phyloP scores from a whole-genome alignment of 176 grass and related monocot species.

The Triticum timopheevii region DNA sequence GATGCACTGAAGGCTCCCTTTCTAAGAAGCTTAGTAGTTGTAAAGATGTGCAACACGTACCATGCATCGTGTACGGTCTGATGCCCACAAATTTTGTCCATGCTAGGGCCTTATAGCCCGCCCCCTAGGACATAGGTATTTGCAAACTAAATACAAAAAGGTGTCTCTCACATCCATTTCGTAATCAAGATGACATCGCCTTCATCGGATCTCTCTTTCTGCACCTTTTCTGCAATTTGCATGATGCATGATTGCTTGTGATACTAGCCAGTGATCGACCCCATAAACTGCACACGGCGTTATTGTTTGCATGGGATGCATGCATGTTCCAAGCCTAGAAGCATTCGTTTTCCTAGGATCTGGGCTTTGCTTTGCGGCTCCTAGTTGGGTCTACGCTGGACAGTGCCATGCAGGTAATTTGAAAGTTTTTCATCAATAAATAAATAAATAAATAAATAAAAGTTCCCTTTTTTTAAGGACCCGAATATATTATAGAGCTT shows the following conservation, averaged over 20 bases:
- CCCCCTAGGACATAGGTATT: not conserved
- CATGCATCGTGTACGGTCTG: no score
- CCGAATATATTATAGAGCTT: no score
- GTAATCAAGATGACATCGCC: not conserved
- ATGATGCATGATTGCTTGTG: conserved; percentile 30
- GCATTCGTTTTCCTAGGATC: conserved; percentile 23
- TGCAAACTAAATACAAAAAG: not conserved
- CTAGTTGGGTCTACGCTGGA: not conserved
- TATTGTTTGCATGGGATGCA: conserved; percentile 39
- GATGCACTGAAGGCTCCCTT: no score
- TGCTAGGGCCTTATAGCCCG: not conserved
- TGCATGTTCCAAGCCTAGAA: conserved; percentile 7
- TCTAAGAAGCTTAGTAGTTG: no score
- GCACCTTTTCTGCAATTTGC: conserved; percentile 30
- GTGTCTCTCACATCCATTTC: not conserved
- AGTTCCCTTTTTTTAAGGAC: no score
- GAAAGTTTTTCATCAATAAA: not conserved
- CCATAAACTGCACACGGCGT: conserved; percentile 3
- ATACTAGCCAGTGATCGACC: conserved; percentile 1
- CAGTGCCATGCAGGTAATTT: conserved; percentile 1
- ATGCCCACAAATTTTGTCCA: not conserved
- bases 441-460: no score
- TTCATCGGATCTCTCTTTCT: conserved; percentile 18
- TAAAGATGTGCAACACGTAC: no score
- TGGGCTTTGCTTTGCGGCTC: conserved; percentile 14